These are phyloP conservation scores for Zymoseptoria brevis DNA, from an alignment of 2,329 filamentous ascomycete genomes.

Conservation along the genomic window DNA sequence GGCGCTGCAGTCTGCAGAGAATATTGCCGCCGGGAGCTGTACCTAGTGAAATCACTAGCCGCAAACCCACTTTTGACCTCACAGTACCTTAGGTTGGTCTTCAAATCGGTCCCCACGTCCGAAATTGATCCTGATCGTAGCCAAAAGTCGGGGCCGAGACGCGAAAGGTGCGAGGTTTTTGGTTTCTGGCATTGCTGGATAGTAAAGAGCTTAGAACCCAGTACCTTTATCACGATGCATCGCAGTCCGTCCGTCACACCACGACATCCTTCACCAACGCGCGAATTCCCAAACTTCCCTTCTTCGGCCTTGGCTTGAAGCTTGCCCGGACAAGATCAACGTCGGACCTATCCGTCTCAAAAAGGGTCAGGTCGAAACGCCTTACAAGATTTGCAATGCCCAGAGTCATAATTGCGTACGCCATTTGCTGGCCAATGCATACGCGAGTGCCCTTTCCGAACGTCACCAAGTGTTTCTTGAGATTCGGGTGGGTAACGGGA, in stretches of 20 bases:
- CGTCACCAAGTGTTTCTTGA: constrained; percentile 28
- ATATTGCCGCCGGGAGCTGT: too few species aligned
- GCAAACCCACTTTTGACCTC: too few species aligned
- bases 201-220: too few species aligned
- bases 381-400: constrained; percentile 27
- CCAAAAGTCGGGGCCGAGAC: too few species aligned
- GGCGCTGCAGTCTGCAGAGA: too few species aligned
- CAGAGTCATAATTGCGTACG: constrained; percentile 31
- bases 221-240: too few species aligned
- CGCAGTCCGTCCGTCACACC: not conserved
- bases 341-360: not conserved
- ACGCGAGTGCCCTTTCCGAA: constrained; percentile 32
- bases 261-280: not conserved
- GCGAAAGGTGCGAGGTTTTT: too few species aligned
- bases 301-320: not conserved
- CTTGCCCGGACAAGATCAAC: not conserved
- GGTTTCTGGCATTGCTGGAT: too few species aligned
- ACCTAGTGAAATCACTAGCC: too few species aligned
- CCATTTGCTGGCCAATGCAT: constrained; percentile 33
- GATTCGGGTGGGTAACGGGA: not conserved
- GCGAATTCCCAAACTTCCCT: not conserved
- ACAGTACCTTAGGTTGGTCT: too few species aligned
- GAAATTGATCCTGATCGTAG: too few species aligned
- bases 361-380: constrained; percentile 14
- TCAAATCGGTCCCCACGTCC: too few species aligned